A percentile compares a stretch with the other conserved stretches of the same genome.
phyloP scores from a whole-genome alignment of 129 eudicot genomes.

The Lactuca saligna region DNA sequence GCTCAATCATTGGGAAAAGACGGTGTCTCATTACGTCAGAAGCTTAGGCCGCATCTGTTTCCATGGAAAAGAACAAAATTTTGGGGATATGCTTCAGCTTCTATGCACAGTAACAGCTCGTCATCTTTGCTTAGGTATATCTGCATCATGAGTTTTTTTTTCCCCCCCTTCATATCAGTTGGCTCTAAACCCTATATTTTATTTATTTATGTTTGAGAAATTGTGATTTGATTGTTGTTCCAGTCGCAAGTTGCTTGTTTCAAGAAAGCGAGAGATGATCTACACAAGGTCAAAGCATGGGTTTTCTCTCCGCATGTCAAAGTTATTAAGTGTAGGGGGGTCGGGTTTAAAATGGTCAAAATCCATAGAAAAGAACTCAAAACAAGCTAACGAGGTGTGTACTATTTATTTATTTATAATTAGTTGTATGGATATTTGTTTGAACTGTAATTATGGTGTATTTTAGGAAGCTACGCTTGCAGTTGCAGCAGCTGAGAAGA shows the following conservation, averaged over 20 bases:
- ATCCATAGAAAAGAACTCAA: conserved; percentile 75
- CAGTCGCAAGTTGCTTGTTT: conserved; percentile 68
- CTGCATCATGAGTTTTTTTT: not conserved
- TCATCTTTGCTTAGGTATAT: conserved; percentile 47
- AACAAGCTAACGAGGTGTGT: conserved; percentile 82
- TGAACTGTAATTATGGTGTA: conserved; percentile 6
- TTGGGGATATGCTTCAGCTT: conserved; percentile 49
- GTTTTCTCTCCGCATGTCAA: conserved; percentile 80
- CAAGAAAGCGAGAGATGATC: conserved; percentile 71
- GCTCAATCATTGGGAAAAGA: conserved; percentile 43
- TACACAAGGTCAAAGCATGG: conserved; percentile 88
- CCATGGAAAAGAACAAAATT: conserved; percentile 85
- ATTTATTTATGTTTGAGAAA: conserved; percentile 11
- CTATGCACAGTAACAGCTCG: conserved; percentile 36
- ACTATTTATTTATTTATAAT: not conserved
- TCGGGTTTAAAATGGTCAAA: conserved; percentile 94
- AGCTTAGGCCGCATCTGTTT: conserved; percentile 53
- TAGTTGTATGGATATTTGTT: not conserved
- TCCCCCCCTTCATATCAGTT: not conserved
- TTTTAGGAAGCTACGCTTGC: conserved; percentile 84
- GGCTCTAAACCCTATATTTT: conserved; percentile 6
- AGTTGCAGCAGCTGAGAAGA: conserved; percentile 73
- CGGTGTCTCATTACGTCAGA: conserved; percentile 42
- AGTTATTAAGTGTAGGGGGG: conserved; percentile 80
- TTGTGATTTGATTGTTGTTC: conserved; percentile 17